Percentiles rank a stretch among this genome's conserved stretches.
Conservation (phyloP, 202 grass and related monocot species). For the Zoysia matrella region DNA sequence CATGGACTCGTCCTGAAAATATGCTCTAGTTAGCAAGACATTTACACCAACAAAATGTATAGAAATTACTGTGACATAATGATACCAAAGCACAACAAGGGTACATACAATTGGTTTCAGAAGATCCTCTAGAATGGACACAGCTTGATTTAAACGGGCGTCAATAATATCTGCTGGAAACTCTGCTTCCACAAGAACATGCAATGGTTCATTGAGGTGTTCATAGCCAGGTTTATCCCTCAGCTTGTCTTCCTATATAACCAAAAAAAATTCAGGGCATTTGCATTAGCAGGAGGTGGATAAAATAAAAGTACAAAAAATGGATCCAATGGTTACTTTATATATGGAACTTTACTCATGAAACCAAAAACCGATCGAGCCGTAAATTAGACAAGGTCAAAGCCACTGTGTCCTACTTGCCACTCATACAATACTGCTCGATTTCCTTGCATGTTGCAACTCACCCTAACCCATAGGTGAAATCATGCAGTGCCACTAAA, state of each 20-base stretch:
- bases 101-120: conserved; percentile 87
- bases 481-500: conserved; percentile 8
- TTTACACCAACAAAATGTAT: conserved; percentile 13
- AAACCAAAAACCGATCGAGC: not conserved
- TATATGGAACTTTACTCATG: not conserved
- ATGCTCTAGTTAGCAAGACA: conserved; percentile 29
- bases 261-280: conserved; percentile 21
- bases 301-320: conserved; percentile 28
- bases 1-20: too few relatives aligned
- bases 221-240: conserved; percentile 91
- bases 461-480: too few relatives aligned
- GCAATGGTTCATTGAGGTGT: conserved; percentile 92
- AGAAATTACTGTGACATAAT: conserved; percentile 1
- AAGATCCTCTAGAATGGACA: conserved; percentile 91
- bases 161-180: conserved; percentile 91
- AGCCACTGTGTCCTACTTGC: too few relatives aligned
- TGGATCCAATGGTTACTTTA: conserved; percentile 2
- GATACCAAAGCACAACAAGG: not conserved
- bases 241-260: conserved; percentile 29
- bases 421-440: too few relatives aligned
- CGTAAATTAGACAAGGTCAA: not conserved
- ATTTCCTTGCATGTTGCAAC: too few relatives aligned
- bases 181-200: conserved; percentile 96
- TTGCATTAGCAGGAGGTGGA: not conserved
- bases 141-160: conserved; percentile 78